These are phyloP conservation scores for Coniferiporia sulphurascens DNA, from an alignment of 1,284 basidiomycete genomes.

Conservation along the genomic window DNA sequence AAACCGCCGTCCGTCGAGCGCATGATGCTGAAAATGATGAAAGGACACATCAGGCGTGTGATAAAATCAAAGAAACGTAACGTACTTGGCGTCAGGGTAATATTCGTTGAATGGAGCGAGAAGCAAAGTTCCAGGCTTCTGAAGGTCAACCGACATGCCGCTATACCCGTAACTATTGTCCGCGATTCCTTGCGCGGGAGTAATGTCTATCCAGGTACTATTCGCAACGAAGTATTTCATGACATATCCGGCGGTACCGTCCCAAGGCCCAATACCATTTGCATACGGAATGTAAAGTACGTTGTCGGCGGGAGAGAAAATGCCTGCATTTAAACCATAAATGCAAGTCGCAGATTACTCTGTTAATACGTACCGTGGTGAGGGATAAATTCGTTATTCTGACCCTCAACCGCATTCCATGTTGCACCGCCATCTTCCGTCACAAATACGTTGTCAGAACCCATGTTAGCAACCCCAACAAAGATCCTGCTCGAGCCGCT, in stretches of 20 bases:
- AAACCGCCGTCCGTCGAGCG: slow-evolving; percentile 22
- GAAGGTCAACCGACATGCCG: slow-evolving; percentile 23
- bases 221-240: slow-evolving; percentile 18
- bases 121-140: slow-evolving; percentile 25
- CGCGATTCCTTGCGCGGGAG: slow-evolving; percentile 19
- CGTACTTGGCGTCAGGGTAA: slow-evolving; percentile 21
- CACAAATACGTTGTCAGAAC: slow-evolving; percentile 21
- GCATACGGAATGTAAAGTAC: slow-evolving; percentile 23
- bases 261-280: slow-evolving; percentile 22
- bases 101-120: slow-evolving; percentile 24
- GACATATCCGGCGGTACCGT: slow-evolving; percentile 18
- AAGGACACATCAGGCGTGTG: not conserved
- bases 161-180: slow-evolving; percentile 24
- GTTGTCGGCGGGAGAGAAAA: slow-evolving; percentile 20
- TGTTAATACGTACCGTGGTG: slow-evolving; percentile 18
- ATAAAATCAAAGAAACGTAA: not conserved
- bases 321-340: slow-evolving; percentile 3
- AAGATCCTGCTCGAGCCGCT: slow-evolving; percentile 25
- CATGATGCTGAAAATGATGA: slow-evolving; percentile 15
- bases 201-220: slow-evolving; percentile 20
- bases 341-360: not conserved
- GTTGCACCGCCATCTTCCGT: slow-evolving; percentile 22
- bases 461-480: slow-evolving; percentile 24
- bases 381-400: slow-evolving; percentile 24
- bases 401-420: slow-evolving; percentile 24